Percentiles rank a stretch among this genome's conserved stretches.
phyloP scores from a whole-genome alignment of 345 rosid species.

The Laguncularia racemosa region DNA sequence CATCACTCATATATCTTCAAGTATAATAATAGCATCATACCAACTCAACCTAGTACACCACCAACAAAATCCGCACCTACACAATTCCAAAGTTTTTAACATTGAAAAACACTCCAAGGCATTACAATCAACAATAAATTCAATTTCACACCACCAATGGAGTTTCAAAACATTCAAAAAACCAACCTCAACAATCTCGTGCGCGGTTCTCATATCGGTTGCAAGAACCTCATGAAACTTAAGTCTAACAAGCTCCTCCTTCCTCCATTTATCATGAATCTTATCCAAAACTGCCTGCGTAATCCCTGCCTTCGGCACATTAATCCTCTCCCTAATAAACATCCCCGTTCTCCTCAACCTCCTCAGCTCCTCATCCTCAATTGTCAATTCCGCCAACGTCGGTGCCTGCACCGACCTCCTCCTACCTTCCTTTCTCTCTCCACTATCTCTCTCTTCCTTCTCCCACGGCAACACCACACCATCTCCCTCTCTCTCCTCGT shows the following conservation, averaged over 20 bases:
- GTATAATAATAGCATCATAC: too few species aligned
- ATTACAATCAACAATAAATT: too few species aligned
- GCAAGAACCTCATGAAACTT: slow-evolving; percentile 96
- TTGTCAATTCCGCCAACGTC: slow-evolving; percentile 78
- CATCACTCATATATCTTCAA: too few species aligned
- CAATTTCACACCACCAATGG: too few species aligned
- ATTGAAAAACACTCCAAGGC: too few species aligned
- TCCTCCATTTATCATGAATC: slow-evolving; percentile 93
- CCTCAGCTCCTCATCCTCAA: slow-evolving; percentile 83
- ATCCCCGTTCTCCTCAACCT: slow-evolving; percentile 74
- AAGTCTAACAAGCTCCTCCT: slow-evolving; percentile 83
- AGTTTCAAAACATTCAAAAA: neutral
- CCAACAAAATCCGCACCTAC: too few species aligned
- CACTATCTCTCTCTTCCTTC: slow-evolving; percentile 43
- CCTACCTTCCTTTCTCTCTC: slow-evolving; percentile 41
- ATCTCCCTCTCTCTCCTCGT: slow-evolving; percentile 22
- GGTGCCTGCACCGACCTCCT: slow-evolving; percentile 62
- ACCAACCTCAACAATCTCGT: slow-evolving; percentile 87
- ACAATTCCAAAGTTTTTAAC: too few species aligned
- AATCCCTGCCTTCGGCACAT: slow-evolving; percentile 81
- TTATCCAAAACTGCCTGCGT: slow-evolving; percentile 76
- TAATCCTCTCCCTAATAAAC: slow-evolving; percentile 75
- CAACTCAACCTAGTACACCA: too few species aligned
- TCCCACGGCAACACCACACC: slow-evolving; percentile 44
- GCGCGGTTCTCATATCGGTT: slow-evolving; percentile 88